Percentiles rank a stretch among this genome's conserved stretches.
Evolutionary conservation across 2,329 filamentous ascomycete species (phyloP).

Genomic region (Tolypocladium inflatum): DNA sequence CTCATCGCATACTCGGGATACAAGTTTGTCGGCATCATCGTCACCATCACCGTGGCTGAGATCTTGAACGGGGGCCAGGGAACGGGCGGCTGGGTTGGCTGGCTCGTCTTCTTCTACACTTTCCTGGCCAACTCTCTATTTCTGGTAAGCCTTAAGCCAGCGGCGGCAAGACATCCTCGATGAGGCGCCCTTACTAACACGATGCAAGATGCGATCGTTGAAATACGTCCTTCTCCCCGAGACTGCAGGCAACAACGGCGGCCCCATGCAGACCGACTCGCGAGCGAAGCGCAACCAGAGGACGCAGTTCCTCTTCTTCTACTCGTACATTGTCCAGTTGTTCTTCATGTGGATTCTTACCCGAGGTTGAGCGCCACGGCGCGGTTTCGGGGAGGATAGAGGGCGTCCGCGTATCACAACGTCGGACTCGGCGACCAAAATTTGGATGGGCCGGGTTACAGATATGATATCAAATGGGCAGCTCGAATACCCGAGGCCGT

Average conservation of each 20-base stretch:
- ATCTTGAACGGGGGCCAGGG: slow-evolving; percentile 69
- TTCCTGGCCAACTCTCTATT: slow-evolving; percentile 94
- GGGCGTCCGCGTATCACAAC: not conserved
- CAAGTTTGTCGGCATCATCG: slow-evolving; percentile 96
- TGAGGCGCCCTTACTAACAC: not conserved
- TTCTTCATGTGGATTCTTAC: slow-evolving; percentile 80
- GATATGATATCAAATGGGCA: not conserved
- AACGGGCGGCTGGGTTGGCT: slow-evolving; percentile 80
- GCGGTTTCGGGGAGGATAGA: not conserved
- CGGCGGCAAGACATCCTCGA: slow-evolving; percentile 6
- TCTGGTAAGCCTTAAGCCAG: slow-evolving; percentile 50
- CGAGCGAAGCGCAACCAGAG: slow-evolving; percentile 78
- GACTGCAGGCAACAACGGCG: slow-evolving; percentile 54
- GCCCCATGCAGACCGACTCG: slow-evolving; percentile 61
- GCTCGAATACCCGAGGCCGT: not conserved
- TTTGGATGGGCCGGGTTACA: not conserved
- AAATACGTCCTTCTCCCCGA: slow-evolving; percentile 94
- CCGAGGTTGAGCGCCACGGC: slow-evolving; percentile 22
- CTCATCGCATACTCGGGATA: slow-evolving; percentile 95
- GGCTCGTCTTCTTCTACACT: slow-evolving; percentile 82
- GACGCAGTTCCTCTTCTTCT: slow-evolving; percentile 87
- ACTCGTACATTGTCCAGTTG: slow-evolving; percentile 90
- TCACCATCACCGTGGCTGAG: slow-evolving; percentile 73
- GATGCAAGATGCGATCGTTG: slow-evolving; percentile 70
- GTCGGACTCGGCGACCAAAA: not conserved